A percentile compares a stretch with the other conserved stretches of the same genome.
Evolutionary conservation across 768 basidiomycete genomes (phyloP).

Genomic region (Pleurotus cornucopiae): DNA sequence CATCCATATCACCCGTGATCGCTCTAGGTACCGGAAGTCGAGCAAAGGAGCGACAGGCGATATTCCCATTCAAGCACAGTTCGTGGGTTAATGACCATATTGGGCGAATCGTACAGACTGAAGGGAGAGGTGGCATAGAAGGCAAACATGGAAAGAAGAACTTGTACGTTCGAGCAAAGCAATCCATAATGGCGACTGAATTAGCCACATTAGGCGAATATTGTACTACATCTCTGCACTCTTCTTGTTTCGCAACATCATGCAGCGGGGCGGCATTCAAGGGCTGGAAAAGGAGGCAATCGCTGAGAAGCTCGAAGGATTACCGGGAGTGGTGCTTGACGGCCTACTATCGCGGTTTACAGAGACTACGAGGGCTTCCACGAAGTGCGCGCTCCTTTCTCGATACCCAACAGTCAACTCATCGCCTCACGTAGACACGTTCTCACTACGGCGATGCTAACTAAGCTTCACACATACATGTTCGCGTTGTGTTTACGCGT

Average conservation of each 20-base stretch:
- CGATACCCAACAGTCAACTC: not conserved
- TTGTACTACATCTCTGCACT: slow-evolving; percentile 81
- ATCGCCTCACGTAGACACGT: slow-evolving; percentile 29
- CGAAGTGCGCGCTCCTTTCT: slow-evolving; percentile 40
- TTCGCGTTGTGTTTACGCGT: slow-evolving; percentile 78
- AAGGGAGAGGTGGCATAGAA: slow-evolving; percentile 35
- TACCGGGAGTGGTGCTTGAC: slow-evolving; percentile 67
- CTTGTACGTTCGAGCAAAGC: slow-evolving; percentile 40
- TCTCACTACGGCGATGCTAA: slow-evolving; percentile 66
- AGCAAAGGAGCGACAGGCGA: slow-evolving; percentile 42
- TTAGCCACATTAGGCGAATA: slow-evolving; percentile 49
- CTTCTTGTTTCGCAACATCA: slow-evolving; percentile 59
- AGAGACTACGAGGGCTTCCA: slow-evolving; percentile 64
- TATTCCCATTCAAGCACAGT: slow-evolving; percentile 61
- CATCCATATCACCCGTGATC: slow-evolving; percentile 22
- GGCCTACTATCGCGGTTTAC: slow-evolving; percentile 78
- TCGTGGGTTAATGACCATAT: slow-evolving; percentile 74
- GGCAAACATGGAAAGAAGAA: slow-evolving; percentile 55
- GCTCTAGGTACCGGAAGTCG: slow-evolving; percentile 49
- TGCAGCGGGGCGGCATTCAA: slow-evolving; percentile 19
- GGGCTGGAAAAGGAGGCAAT: slow-evolving; percentile 46
- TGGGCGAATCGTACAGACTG: slow-evolving; percentile 22
- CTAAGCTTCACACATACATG: slow-evolving; percentile 70
- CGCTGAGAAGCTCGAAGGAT: slow-evolving; percentile 48
- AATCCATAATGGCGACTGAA: not conserved